Conservation (phyloP, 768 basidiomycete species). For the Trametes meyenii region DNA sequence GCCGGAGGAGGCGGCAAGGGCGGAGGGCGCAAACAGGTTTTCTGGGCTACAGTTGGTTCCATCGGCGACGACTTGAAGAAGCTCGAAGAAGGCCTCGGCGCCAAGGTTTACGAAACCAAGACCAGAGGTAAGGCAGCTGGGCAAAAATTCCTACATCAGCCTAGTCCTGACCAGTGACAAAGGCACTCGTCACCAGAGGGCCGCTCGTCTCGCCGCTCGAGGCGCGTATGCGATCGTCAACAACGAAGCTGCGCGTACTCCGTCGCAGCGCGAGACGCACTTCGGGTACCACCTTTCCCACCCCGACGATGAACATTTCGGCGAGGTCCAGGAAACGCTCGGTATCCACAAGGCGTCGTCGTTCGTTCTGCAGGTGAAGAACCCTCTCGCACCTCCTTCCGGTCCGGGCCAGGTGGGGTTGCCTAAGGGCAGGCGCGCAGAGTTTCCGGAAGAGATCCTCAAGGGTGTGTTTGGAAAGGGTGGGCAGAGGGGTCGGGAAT, state of each 20-base stretch:
- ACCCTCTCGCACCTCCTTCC: constrained; percentile 51
- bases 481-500: constrained; percentile 43
- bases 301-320: constrained; percentile 42
- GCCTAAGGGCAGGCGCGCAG: constrained; percentile 38
- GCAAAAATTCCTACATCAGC: not conserved
- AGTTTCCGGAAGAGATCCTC: constrained; percentile 53
- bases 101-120: constrained; percentile 61
- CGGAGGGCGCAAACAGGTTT: constrained; percentile 44
- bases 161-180: not conserved
- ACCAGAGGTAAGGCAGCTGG: constrained; percentile 49
- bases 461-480: constrained; percentile 51
- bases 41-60: constrained; percentile 55
- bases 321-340: constrained; percentile 57
- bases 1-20: constrained; percentile 30
- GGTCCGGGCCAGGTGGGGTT: constrained; percentile 35
- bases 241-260: constrained; percentile 43
- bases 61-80: constrained; percentile 53
- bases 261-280: constrained; percentile 52
- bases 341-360: constrained; percentile 56
- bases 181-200: constrained; percentile 54
- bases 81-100: constrained; percentile 52
- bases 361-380: constrained; percentile 65
- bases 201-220: constrained; percentile 55
- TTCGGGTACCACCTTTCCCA: constrained; percentile 64
- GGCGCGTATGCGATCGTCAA: constrained; percentile 66